phyloP scores from a whole-genome alignment of 1,139 yeast genomes.

The Saccharomyces pastorianus region DNA sequence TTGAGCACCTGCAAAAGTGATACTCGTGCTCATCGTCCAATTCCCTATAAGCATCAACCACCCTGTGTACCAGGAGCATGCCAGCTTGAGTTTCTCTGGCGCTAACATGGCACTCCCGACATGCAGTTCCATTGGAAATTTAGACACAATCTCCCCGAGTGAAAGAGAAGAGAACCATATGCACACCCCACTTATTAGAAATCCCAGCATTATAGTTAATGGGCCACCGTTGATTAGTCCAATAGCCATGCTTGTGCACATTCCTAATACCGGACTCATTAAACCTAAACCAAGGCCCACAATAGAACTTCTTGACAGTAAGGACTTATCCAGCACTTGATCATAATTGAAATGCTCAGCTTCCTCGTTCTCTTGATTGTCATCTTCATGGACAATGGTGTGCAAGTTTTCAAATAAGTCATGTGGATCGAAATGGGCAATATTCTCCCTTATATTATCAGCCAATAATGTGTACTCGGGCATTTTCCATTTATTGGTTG shows the following conservation, averaged over 20 bases:
- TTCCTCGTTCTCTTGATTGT: conserved; percentile 41
- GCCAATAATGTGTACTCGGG: conserved; percentile 21
- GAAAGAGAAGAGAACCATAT: conserved; percentile 58
- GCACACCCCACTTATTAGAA: conserved; percentile 55
- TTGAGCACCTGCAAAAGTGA: conserved; percentile 68
- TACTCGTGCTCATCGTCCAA: conserved; percentile 68
- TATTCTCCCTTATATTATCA: conserved; percentile 18
- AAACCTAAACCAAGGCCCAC: conserved; percentile 68
- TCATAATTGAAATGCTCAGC: conserved; percentile 66
- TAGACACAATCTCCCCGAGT: conserved; percentile 62
- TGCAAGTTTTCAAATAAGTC: conserved; percentile 25
- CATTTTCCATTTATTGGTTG: conserved; percentile 8
- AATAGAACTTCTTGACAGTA: conserved; percentile 53
- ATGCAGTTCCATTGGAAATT: conserved; percentile 68
- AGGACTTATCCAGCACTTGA: conserved; percentile 57
- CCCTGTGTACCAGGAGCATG: conserved; percentile 67
- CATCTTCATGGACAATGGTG: conserved; percentile 24
- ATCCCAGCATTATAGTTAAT: conserved; percentile 63
- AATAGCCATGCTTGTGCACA: conserved; percentile 62
- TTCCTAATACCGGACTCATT: conserved; percentile 74
- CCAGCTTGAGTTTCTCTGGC: conserved; percentile 44
- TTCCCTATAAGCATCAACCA: conserved; percentile 68
- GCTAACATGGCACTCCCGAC: conserved; percentile 69
- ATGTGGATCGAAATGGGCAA: conserved; percentile 18
- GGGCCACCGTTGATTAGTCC: conserved; percentile 68